Conservation (phyloP, 2,329 filamentous ascomycete genomes). For the Tolypocladium guangdongense region DNA sequence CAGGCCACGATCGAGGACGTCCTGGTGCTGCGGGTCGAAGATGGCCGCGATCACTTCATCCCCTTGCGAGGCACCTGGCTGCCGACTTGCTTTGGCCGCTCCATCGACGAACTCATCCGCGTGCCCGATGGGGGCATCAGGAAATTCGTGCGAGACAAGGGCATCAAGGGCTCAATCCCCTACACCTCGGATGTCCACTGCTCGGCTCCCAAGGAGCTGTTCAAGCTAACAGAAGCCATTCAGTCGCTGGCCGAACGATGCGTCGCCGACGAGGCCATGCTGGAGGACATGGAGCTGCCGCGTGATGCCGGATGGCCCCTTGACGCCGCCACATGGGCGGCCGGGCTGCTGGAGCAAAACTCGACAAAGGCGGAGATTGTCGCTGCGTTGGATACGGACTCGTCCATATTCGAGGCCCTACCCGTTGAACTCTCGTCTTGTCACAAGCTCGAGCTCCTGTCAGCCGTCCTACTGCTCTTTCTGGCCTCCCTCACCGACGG, state of each 20-base stretch:
- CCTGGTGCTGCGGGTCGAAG: conserved; percentile 70
- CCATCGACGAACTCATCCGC: conserved; percentile 77
- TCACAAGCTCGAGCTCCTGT: conserved; percentile 63
- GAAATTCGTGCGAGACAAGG: conserved; percentile 27
- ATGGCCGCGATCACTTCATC: conserved; percentile 86
- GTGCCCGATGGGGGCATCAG: conserved; percentile 75
- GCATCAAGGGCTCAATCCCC: conserved; percentile 37
- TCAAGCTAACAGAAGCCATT: conserved; percentile 76
- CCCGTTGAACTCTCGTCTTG: conserved; percentile 50
- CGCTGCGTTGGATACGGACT: conserved; percentile 64
- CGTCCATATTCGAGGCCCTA: conserved; percentile 49
- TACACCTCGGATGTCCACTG: conserved; percentile 52
- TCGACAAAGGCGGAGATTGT: conserved; percentile 29
- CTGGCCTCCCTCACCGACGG: conserved; percentile 67
- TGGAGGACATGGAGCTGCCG: conserved; percentile 41
- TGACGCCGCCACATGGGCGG: conserved; percentile 27
- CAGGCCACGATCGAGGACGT: conserved; percentile 66
- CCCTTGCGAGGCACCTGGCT: conserved; percentile 70
- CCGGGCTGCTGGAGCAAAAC: conserved; percentile 12
- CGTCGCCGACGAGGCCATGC: conserved; percentile 51
- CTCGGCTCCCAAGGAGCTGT: conserved; percentile 80
- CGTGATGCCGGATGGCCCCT: conserved; percentile 51
- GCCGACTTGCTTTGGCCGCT: conserved; percentile 72
- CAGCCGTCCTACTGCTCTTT: conserved; percentile 63
- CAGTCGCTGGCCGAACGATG: conserved; percentile 45